phyloP scores from a whole-genome alignment of 495 filamentous ascomycete species.

The Penicillium bovifimosum region DNA sequence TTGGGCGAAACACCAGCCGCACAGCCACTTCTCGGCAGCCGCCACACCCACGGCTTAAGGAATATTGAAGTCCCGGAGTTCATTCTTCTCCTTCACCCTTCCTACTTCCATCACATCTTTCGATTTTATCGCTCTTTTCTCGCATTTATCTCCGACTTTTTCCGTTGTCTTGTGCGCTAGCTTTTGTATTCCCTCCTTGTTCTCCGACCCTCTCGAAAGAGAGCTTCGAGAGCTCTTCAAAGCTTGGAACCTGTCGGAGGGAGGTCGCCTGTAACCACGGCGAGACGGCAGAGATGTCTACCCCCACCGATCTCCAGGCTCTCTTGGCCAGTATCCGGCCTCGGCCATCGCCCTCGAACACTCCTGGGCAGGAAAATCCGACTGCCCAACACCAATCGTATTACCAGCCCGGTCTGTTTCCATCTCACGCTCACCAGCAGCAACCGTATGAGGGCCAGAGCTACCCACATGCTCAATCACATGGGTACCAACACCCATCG shows the following conservation, averaged over 20 bases:
- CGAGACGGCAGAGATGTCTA: conserved; percentile 48
- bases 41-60: conserved; percentile 7
- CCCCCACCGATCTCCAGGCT: conserved; percentile 46
- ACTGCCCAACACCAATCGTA: conserved; percentile 30
- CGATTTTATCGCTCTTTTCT: conserved; percentile 15
- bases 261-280: conserved; percentile 29
- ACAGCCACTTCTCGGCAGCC: conserved; percentile 5
- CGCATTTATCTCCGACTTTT: background rate
- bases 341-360: conserved; percentile 36
- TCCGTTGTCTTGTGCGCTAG: conserved; percentile 1
- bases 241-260: conserved; percentile 29
- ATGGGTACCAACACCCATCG: conserved; percentile 44
- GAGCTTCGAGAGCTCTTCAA: conserved; percentile 25
- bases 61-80: conserved; percentile 8
- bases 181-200: conserved; percentile 21
- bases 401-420: conserved; percentile 32
- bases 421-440: conserved; percentile 29
- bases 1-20: conserved; percentile 19
- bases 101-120: conserved; percentile 21
- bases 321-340: conserved; percentile 44
- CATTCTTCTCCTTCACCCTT: conserved; percentile 18
- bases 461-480: conserved; percentile 32
- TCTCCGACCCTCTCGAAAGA: conserved; percentile 34
- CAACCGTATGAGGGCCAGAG: conserved; percentile 37
- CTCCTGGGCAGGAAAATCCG: conserved; percentile 30